Evolutionary conservation across 2,329 filamentous ascomycete species (phyloP), one percentile per base, ranked within the genome.

Genomic region (Colletotrichum destructivum): DNA sequence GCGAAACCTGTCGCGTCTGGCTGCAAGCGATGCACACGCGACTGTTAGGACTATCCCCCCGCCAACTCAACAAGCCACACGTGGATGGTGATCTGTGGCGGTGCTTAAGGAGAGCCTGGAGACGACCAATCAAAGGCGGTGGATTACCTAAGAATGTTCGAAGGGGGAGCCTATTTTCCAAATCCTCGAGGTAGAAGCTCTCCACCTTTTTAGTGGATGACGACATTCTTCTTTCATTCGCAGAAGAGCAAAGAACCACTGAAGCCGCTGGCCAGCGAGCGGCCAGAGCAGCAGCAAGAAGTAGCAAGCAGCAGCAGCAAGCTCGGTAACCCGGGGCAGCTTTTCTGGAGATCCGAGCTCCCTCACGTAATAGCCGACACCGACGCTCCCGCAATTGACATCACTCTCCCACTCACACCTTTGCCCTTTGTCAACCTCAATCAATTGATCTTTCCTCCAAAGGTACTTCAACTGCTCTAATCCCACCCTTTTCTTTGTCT

Each of bases 401-500:
- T 72, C 69, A 72, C 69, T 16, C 52, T 64, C 46, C 54, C 52
- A 44, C 46, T 63, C 57, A 42, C 51, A 42, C 54, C 56, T 44
- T 13, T 60, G 52, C 54, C 51, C 60, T 47, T 62, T 73, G 71
- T 71, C 70, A 72, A 74, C 65, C 60, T 47, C 73, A 79, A 78
- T 56, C 54, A 23, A 51, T 55, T 73, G 35, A 38, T 38, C 9
- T 11, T 35, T 35, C 2, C 35, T 6, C 70, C n/a, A 63, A 70
- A 70, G 54, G 60, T 72, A 60, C 46, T 3, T 69, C 18, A 31
- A 52, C 26, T 18, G 6, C 57, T 9, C 16, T 35, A 8, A 21
- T 26, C 18, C 31, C n/a, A 13, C 12, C 16, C 40, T 52, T 55
- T 6, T 8, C n/a, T 47, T 55, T 51, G 23, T 23, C 13, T 21